phyloP scores from a whole-genome alignment of 2,329 filamentous ascomycete genomes.

The Diplocarpon mali region DNA sequence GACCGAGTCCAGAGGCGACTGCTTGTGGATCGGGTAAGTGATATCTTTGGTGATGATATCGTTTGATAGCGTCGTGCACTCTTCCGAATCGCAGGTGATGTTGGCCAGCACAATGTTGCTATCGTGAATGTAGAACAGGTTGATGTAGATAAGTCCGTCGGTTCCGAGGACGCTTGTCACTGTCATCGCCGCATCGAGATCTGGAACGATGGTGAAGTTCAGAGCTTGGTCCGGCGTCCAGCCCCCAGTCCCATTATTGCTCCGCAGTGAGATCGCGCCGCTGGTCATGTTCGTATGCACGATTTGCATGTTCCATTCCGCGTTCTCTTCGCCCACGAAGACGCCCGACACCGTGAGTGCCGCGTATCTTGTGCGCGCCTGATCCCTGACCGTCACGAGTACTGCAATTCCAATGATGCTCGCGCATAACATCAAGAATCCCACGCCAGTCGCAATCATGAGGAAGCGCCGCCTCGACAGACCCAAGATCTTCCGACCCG shows the following conservation, averaged over 20 bases:
- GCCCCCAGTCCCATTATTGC: neutral
- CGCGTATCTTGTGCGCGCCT: neutral
- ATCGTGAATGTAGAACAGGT: constrained; percentile 9
- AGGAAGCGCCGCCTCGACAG: neutral
- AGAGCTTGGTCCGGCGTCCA: constrained; percentile 1
- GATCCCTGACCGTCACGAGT: neutral
- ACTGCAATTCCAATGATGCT: constrained; percentile 5
- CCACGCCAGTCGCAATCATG: neutral
- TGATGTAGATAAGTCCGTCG: constrained; percentile 4
- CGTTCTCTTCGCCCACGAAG: constrained; percentile 1
- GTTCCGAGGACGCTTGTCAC: constrained; percentile 2
- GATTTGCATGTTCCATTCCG: constrained; percentile 8
- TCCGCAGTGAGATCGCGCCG: neutral
- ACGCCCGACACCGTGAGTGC: constrained; percentile 6
- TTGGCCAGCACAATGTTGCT: constrained; percentile 6
- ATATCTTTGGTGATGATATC: neutral
- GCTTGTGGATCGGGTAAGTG: neutral
- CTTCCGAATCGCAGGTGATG: constrained; percentile 1
- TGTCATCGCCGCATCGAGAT: constrained; percentile 4
- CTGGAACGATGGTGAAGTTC: constrained; percentile 6
- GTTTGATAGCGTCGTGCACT: constrained; percentile 2
- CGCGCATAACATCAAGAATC: neutral
- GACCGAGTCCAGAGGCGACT: neutral
- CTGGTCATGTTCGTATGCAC: constrained; percentile 1
- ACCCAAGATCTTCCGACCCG: neutral